These are phyloP conservation scores for Rusavskia elegans DNA, from an alignment of 495 filamentous ascomycete genomes.

Conservation along the genomic window DNA sequence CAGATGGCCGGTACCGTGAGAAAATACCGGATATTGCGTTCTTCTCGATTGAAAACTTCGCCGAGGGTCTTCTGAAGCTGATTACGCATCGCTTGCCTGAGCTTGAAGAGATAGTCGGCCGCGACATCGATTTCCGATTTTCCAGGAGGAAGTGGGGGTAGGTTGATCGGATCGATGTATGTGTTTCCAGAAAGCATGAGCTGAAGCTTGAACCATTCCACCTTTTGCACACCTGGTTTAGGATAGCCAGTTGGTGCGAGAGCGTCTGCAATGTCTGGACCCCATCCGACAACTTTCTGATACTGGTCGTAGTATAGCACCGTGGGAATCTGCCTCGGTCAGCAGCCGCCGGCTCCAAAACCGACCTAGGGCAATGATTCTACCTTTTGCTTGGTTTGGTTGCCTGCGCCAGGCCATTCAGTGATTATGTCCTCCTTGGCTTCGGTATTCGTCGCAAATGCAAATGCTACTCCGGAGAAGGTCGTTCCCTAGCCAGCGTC, in stretches of 20 bases:
- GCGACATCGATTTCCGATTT: conserved; percentile 72
- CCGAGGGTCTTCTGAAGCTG: conserved; percentile 62
- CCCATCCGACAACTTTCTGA: conserved; percentile 71
- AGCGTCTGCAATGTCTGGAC: conserved; percentile 65
- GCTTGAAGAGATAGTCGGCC: conserved; percentile 65
- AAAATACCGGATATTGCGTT: conserved; percentile 64
- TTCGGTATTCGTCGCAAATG: conserved; percentile 64
- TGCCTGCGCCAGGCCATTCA: conserved; percentile 65
- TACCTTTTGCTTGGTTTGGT: conserved; percentile 65
- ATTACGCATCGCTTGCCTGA: conserved; percentile 61
- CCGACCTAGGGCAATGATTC: background rate
- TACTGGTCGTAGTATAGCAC: conserved; percentile 73
- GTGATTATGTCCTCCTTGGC: conserved; percentile 66
- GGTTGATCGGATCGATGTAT: conserved; percentile 69
- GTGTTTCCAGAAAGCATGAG: conserved; percentile 70
- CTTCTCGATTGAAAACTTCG: conserved; percentile 62
- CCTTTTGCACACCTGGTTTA: conserved; percentile 66
- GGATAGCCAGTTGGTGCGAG: conserved; percentile 66
- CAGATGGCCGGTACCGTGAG: conserved; percentile 66
- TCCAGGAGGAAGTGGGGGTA: conserved; percentile 59
- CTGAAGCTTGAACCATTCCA: conserved; percentile 75
- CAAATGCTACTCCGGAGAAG: conserved; percentile 66
- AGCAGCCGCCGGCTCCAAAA: background rate
- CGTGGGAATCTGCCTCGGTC: conserved; percentile 46
- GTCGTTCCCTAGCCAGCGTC: conserved; percentile 42